Evolutionary conservation across 2,329 filamentous ascomycete species (phyloP).

Genomic region (Aaosphaeria arxii): DNA sequence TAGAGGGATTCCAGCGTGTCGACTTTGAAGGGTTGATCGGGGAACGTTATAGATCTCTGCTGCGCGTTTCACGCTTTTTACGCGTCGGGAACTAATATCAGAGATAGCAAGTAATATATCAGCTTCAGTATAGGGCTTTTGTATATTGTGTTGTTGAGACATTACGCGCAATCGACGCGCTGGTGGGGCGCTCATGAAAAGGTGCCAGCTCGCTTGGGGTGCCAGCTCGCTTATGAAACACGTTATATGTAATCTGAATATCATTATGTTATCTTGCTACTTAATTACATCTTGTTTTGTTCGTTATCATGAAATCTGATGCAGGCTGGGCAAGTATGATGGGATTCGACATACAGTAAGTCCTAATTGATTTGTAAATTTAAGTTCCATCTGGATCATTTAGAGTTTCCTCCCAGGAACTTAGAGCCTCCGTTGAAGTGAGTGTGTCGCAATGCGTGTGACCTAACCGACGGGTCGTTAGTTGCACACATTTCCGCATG

Average conservation of each 20-base stretch:
- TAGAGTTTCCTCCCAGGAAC: too few relatives aligned
- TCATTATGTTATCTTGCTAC: not conserved
- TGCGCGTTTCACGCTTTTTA: too few relatives aligned
- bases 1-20: not conserved
- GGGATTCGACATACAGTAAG: not conserved
- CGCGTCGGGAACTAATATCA: too few relatives aligned
- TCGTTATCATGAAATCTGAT: not conserved
- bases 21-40: not conserved
- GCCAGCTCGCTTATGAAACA: not conserved
- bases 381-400: too few relatives aligned
- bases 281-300: not conserved
- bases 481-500: too few relatives aligned
- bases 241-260: not conserved
- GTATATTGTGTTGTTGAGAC: not conserved
- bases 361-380: too few relatives aligned
- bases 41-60: too few relatives aligned
- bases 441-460: too few relatives aligned
- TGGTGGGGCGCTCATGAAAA: not conserved
- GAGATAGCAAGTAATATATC: not conserved
- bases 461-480: too few relatives aligned
- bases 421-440: too few relatives aligned
- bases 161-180: not conserved
- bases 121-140: not conserved
- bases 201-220: not conserved
- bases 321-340: not conserved